Percentiles rank a stretch among this genome's conserved stretches.
phyloP scores from a whole-genome alignment of 2,329 filamentous ascomycete species.

The Fusarium graminum region DNA sequence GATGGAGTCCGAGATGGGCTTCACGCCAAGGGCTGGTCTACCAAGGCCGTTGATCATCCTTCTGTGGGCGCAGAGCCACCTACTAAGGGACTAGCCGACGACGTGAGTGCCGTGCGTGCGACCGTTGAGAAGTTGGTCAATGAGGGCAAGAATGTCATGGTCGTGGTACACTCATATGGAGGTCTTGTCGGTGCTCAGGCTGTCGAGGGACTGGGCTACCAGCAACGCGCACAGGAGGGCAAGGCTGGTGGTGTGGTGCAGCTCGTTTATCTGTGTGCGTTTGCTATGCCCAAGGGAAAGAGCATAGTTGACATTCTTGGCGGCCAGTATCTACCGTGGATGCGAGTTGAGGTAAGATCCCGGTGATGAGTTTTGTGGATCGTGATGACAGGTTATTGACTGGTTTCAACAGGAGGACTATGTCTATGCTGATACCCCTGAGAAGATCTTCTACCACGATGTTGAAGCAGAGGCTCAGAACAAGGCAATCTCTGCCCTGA shows the following conservation, averaged over 20 bases:
- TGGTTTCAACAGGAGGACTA: neutral
- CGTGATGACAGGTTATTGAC: neutral
- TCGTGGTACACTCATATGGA: conserved; percentile 25
- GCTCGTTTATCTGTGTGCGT: conserved; percentile 13
- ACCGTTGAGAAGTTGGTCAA: neutral
- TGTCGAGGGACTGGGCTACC: conserved; percentile 14
- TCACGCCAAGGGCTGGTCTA: conserved; percentile 7
- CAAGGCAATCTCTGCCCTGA: conserved; percentile 2
- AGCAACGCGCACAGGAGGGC: conserved; percentile 14
- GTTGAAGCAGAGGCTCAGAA: neutral
- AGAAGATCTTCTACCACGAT: conserved; percentile 20
- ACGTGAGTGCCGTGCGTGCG: conserved; percentile 1
- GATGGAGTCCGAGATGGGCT: conserved; percentile 9
- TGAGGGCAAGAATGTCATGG: conserved; percentile 18
- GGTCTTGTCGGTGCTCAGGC: conserved; percentile 17
- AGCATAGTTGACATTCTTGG: conserved; percentile 5
- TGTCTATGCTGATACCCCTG: conserved; percentile 13
- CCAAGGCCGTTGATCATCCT: conserved; percentile 21
- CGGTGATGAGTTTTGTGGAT: neutral
- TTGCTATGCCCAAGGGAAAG: conserved; percentile 10
- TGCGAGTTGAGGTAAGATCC: conserved; percentile 14
- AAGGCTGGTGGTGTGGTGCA: conserved; percentile 17
- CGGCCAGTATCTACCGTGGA: conserved; percentile 21
- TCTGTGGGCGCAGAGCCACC: conserved; percentile 27
- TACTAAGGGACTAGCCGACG: conserved; percentile 4